Conservation (phyloP, 805 yeast species). For the Cyberlindnera nakhonratchasimensis region DNA sequence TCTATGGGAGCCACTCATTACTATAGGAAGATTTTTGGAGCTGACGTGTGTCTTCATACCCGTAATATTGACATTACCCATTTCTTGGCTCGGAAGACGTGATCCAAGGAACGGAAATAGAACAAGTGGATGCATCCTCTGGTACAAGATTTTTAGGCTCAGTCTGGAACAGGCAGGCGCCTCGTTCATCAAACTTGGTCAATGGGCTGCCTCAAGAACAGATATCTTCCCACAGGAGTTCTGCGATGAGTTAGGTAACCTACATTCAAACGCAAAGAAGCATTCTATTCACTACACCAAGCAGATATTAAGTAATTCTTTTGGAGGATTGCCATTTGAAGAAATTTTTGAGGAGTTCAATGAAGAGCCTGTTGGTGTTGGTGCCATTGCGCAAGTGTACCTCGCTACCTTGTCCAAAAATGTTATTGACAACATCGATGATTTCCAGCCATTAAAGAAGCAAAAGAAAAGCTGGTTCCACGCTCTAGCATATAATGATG, state of each 20-base stretch:
- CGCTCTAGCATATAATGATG: constrained; percentile 10
- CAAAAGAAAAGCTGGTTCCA: constrained; percentile 22
- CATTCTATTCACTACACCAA: constrained; percentile 67
- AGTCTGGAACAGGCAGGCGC: constrained; percentile 88
- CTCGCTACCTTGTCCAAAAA: constrained; percentile 56
- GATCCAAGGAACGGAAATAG: constrained; percentile 31
- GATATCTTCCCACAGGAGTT: constrained; percentile 82
- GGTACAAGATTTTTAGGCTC: constrained; percentile 66
- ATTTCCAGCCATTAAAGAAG: constrained; percentile 22
- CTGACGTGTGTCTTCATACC: constrained; percentile 68
- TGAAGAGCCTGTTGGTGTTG: constrained; percentile 85
- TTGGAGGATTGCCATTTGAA: constrained; percentile 49
- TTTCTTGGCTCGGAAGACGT: constrained; percentile 34
- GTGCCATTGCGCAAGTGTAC: constrained; percentile 97
- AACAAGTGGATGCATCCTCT: constrained; percentile 59
- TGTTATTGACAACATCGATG: constrained; percentile 37
- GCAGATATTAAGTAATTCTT: constrained; percentile 53
- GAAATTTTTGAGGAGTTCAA: constrained; percentile 79
- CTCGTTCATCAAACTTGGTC: constrained; percentile 87
- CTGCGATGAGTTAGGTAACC: constrained; percentile 68
- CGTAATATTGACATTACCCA: constrained; percentile 60
- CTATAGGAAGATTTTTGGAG: constrained; percentile 66
- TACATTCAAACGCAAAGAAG: constrained; percentile 80
- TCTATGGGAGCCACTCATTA: constrained; percentile 64
- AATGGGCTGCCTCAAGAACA: constrained; percentile 98